Base-by-base conservation (phyloP, 768 basidiomycete genomes). In the Fomitopsis pulvina region DNA sequence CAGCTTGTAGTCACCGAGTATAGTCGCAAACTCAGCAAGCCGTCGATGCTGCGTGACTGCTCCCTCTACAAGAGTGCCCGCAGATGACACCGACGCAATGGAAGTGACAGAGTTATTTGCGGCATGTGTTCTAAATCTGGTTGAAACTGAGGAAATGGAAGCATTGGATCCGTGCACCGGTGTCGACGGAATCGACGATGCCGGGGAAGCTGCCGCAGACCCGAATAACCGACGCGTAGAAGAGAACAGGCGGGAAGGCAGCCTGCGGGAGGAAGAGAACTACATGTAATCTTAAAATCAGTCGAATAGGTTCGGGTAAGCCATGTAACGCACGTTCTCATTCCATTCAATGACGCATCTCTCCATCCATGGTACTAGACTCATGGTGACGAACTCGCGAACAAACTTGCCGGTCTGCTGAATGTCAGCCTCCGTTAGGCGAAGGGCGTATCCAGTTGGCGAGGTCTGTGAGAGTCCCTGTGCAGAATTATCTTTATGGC, bases 331-430 rank as follows among this genome's bases (percentile, higher is more conserved):
- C 59, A 87, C 85, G 51, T 74, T 74, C 70, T 98, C 94, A 63
- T 96, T 97, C 91, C 93, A 95, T 55, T 95, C 90, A 41, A 91
- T 57, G 4, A 94, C 87, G 64, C 84, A 85, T 60, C 85, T 90
- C 69, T 98, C 95, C 91, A 98, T 94, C 90, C 90, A 97, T 1
- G 94, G 94, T 2, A 97, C 65, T 40, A 98, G 67, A 61, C 88
- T 93, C 81, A 88, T 91, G 10, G 85, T 82, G 3, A 91, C 74
- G 57, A 97, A 86, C 65, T 96, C 94, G 40, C 92, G 78, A 9
- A 90, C 77, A 59, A 97, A 92, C 47, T 80, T 78, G 0, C 82
- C 81, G 5, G 83, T 78, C 57, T 81, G 77, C 47, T 85, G 77
- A 12, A 91, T 85, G 67, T 95, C 92, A 41, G 69, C 67, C 58